Evolutionary conservation across 2,329 filamentous ascomycete species (phyloP).

Genomic region (Ceratocystis colombiana): DNA sequence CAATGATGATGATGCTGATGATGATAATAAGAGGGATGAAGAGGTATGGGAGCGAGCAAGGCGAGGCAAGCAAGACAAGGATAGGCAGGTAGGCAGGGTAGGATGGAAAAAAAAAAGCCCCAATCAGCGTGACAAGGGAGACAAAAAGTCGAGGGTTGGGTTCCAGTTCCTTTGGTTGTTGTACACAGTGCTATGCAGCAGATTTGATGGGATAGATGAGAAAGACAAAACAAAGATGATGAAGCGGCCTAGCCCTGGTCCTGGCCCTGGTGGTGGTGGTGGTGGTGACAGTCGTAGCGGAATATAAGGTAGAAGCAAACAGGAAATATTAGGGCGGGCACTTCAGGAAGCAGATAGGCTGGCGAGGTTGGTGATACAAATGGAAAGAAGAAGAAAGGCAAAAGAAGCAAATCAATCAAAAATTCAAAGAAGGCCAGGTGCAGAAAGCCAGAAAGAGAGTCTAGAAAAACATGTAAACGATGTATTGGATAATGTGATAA

Average conservation of each 20-base stretch:
- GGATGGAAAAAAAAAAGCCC: background rate
- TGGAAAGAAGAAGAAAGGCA: background rate
- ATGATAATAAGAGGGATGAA: background rate
- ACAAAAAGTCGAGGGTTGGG: constrained; percentile 9
- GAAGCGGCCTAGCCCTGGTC: no score
- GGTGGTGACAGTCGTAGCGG: no score
- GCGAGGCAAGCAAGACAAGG: background rate
- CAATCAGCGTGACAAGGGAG: background rate
- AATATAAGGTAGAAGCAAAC: no score
- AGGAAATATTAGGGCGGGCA: no score
- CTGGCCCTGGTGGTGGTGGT: no score
- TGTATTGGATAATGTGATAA: background rate
- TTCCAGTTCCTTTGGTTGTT: background rate
- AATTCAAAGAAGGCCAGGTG: background rate
- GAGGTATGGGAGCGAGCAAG: background rate
- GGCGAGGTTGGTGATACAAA: no score
- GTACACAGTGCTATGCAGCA: background rate
- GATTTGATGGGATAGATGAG: background rate
- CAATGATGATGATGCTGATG: constrained; percentile 4
- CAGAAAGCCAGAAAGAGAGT: background rate
- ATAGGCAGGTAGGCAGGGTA: background rate
- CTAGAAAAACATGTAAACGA: background rate
- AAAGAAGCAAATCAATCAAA: background rate
- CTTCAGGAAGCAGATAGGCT: no score
- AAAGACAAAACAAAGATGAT: background rate